Conservation (phyloP, 163 green algal species). For the Chlamydomonas reinhardtii region DNA sequence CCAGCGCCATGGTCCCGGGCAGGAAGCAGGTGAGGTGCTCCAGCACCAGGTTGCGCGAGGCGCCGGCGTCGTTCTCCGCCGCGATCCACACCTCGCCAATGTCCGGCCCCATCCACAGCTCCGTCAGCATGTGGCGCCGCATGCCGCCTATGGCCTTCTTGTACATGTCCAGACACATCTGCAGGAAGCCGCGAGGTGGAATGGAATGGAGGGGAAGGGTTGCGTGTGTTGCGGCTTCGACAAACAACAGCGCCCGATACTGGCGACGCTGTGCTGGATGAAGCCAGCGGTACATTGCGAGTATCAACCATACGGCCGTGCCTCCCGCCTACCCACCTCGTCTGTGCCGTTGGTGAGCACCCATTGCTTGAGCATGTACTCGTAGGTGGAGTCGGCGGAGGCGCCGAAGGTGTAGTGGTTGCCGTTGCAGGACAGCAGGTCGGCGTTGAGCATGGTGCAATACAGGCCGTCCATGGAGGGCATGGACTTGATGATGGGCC, state of each 20-base stretch:
- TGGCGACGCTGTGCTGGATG: no score
- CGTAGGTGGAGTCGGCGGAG: constrained; percentile 80
- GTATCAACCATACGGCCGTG: no score
- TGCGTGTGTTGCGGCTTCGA: no score
- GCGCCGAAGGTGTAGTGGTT: constrained; percentile 59
- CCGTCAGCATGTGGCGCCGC: constrained; percentile 69
- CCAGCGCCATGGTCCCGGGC: constrained; percentile 88
- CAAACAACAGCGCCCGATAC: not conserved
- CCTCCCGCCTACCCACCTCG: no score
- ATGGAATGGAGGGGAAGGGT: not conserved
- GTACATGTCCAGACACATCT: constrained; percentile 75
- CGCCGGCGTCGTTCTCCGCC: constrained; percentile 10
- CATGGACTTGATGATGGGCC: constrained; percentile 52
- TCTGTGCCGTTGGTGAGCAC: constrained; percentile 72
- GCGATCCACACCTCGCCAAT: constrained; percentile 4
- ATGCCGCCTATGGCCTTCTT: constrained; percentile 75
- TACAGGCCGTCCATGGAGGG: constrained; percentile 61
- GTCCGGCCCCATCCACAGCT: constrained; percentile 67
- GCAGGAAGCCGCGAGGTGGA: not conserved
- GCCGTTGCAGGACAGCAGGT: constrained; percentile 39
- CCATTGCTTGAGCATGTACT: constrained; percentile 97
- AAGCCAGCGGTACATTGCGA: no score
- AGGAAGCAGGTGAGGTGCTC: constrained; percentile 94
- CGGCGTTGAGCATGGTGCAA: constrained; percentile 57
- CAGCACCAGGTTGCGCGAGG: constrained; percentile 67